Evolutionary conservation across 352 stramenopile genomes (phyloP).

Genomic region (Phytopythium sindhum): DNA sequence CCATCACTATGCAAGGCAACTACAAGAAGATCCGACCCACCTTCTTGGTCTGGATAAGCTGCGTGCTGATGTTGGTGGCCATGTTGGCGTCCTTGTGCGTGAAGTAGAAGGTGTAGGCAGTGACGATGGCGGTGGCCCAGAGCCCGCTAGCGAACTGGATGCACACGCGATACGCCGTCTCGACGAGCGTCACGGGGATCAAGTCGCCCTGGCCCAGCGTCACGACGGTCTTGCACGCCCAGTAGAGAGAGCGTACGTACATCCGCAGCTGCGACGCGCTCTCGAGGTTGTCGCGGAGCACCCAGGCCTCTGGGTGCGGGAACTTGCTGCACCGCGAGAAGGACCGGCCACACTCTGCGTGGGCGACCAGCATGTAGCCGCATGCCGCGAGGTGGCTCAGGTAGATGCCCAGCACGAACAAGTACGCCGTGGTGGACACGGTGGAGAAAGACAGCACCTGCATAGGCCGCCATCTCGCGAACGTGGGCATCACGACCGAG

Average conservation of each 20-base stretch:
- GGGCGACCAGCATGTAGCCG: conserved; percentile 62
- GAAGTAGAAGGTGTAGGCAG: conserved; percentile 73
- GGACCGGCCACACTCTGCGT: conserved; percentile 33
- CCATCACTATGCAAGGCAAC: background rate
- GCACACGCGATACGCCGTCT: conserved; percentile 60
- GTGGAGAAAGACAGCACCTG: conserved; percentile 48
- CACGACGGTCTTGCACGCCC: conserved; percentile 67
- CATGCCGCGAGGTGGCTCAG: conserved; percentile 49
- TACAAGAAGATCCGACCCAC: conserved; percentile 4
- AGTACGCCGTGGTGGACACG: conserved; percentile 30
- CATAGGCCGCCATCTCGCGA: conserved; percentile 15
- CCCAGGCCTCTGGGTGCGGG: conserved; percentile 24
- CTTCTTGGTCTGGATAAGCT: conserved; percentile 46
- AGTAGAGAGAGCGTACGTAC: conserved; percentile 63
- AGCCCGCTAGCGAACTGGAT: conserved; percentile 59
- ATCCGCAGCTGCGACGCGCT: conserved; percentile 35
- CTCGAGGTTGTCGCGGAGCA: conserved; percentile 57
- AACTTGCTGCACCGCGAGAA: conserved; percentile 34
- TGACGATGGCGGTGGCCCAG: conserved; percentile 67
- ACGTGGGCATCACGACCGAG: conserved; percentile 17
- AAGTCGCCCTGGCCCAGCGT: conserved; percentile 69
- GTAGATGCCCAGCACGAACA: conserved; percentile 51
- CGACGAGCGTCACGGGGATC: conserved; percentile 43
- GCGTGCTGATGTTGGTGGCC: conserved; percentile 58
- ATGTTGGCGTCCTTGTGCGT: conserved; percentile 60